Percentiles rank a stretch among this genome's conserved stretches.
Conservation (phyloP, 352 stramenopile genomes). For the Phytophthora idaei region DNA sequence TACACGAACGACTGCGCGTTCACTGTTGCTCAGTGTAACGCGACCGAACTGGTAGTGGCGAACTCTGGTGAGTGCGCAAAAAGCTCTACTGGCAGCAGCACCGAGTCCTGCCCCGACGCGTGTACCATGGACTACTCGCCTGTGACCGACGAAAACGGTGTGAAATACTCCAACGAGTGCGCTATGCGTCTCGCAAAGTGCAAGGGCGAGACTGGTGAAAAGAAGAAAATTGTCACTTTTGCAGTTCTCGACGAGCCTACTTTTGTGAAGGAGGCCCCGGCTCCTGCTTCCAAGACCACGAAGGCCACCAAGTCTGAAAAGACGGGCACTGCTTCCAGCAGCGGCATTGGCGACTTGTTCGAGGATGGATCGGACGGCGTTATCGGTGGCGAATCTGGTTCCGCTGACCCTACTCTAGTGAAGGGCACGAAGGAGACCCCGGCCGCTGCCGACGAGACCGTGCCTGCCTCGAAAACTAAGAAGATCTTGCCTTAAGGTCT, state of each 20-base stretch:
- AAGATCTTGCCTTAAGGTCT: background rate
- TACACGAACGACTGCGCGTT: conserved; percentile 25
- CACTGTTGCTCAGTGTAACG: conserved; percentile 24
- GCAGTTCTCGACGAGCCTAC: background rate
- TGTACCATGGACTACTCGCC: conserved; percentile 28
- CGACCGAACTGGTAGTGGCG: conserved; percentile 18
- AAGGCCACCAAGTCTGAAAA: too few relatives aligned
- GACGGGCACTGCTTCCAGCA: too few relatives aligned
- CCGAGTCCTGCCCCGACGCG: conserved; percentile 13
- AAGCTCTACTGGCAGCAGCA: conserved; percentile 9
- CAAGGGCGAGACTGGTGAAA: too few relatives aligned
- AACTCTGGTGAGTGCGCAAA: conserved; percentile 27
- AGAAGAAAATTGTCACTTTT: conserved; percentile 16
- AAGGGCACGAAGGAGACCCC: background rate
- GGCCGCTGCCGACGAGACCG: background rate
- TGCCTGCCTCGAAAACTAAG: conserved; percentile 8
- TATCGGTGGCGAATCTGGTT: too few relatives aligned
- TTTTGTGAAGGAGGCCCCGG: background rate
- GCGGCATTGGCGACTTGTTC: too few relatives aligned
- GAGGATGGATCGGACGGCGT: too few relatives aligned
- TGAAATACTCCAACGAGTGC: conserved; percentile 25
- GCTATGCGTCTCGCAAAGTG: conserved; percentile 12
- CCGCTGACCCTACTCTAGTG: too few relatives aligned
- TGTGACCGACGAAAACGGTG: conserved; percentile 24
- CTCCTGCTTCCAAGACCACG: background rate